These are phyloP conservation scores for Hondaea fermentalgiana DNA, from an alignment of 108 stramenopile genomes.

Conservation along the genomic window DNA sequence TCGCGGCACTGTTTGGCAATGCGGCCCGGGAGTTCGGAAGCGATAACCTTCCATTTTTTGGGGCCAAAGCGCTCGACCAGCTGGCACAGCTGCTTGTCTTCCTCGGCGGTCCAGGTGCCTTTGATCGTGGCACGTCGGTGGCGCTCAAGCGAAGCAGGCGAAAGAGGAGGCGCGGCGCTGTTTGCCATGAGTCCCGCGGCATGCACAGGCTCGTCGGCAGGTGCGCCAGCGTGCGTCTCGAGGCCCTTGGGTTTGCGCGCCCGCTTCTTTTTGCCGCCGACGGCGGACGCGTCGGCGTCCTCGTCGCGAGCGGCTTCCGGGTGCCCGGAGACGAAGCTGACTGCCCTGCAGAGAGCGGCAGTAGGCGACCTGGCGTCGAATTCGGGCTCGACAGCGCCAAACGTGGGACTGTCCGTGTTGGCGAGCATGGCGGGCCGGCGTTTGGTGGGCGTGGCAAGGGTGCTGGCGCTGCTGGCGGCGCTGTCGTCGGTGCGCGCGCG, in stretches of 20 bases:
- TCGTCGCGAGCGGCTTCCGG: background rate
- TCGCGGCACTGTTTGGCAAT: conserved; percentile 62
- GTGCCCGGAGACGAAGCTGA: background rate
- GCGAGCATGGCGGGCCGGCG: background rate
- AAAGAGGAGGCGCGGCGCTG: background rate
- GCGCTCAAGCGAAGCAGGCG: background rate
- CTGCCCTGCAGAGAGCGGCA: background rate
- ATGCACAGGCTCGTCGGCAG: background rate
- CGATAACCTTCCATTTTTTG: conserved; percentile 49
- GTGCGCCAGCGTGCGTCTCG: background rate
- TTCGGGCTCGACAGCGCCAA: background rate
- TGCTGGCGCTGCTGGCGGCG: background rate
- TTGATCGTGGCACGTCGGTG: background rate
- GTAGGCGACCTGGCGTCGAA: background rate
- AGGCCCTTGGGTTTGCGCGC: background rate
- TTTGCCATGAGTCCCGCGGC: background rate
- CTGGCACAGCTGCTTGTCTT: conserved; percentile 40
- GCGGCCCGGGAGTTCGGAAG: conserved; percentile 42
- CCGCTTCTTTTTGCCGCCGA: background rate
- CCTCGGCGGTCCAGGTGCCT: conserved; percentile 31
- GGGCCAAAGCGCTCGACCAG: conserved; percentile 44
- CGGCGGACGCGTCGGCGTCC: background rate
- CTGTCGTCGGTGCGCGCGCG: background rate
- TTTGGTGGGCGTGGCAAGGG: background rate
- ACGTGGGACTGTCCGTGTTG: background rate